Evolutionary conservation across 305 asterid species (phyloP), one percentile per base, ranked within the genome.

Genomic region (Solanum chacoense): DNA sequence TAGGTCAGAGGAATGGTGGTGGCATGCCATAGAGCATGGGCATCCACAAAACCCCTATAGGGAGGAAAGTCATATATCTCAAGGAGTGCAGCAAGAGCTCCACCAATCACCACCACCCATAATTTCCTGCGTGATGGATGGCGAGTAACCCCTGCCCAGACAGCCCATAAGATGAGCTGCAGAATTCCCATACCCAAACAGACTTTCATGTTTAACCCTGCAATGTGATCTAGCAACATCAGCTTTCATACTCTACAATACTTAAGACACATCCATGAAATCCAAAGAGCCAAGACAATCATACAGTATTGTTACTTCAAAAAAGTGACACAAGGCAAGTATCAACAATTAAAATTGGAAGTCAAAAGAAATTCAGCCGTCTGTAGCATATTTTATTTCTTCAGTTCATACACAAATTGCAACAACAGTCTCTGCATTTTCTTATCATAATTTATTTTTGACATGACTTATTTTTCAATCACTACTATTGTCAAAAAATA

Each of bases 61-160:
- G 99, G 99, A 63, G 99, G 97, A 90, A 96, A 97, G 90, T 97
- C 99, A 29, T 91, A 94, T 50, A 95, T 92, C 93, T 96, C 98
- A 16, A 96, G 86, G 26, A 97, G 94, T 94, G 94, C 91, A 35
- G 95, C 96, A 0, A 94, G 81, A 63, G 90, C 94, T 20, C 99
- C 96, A n/a, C 98, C 98, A 24, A 93, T 28, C 31, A 94, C 95
- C 31, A 94, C 97, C 35, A 92, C 91, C 98, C 98, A 94, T 89
- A 97, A 85, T 93, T 97, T 97, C 94, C 90, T 84, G 32, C 97
- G 93, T 36, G 98, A 91, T 1, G 98, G 99, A 92, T 96, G 99
- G 32, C 79, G 89, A 80, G 93, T 90, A 35, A 90, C 88, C 31
- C 94, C 93, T 5, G 98, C 98, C 99, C 99, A 97, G 65, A 93